phyloP scores from a whole-genome alignment of 768 basidiomycete species.

The Kwoniella botswanensis region DNA sequence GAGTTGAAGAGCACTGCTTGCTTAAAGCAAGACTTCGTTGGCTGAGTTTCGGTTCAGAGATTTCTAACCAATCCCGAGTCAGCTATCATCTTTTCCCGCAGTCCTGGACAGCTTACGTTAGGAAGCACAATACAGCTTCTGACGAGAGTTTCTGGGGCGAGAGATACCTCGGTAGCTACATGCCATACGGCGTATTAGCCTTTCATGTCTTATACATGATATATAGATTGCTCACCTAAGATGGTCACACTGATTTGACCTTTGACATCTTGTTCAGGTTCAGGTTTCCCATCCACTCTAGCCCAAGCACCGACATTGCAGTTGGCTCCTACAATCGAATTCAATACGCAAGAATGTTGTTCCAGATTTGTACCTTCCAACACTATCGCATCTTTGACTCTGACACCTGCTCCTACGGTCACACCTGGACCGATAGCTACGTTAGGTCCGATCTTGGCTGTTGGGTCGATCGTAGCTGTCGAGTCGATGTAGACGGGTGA shows the following conservation, averaged over 20 bases:
- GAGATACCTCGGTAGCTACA: conserved; percentile 60
- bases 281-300: conserved; percentile 59
- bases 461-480: conserved; percentile 58
- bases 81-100: not conserved
- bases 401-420: conserved; percentile 56
- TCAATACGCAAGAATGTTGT: conserved; percentile 59
- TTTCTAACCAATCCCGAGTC: conserved; percentile 52
- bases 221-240: conserved; percentile 52
- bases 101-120: conserved; percentile 40
- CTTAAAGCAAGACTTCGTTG: conserved; percentile 60
- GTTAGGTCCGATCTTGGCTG: conserved; percentile 61
- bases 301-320: conserved; percentile 62
- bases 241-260: conserved; percentile 60
- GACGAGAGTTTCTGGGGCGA: conserved; percentile 60
- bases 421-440: conserved; percentile 58
- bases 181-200: not conserved
- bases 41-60: conserved; percentile 55
- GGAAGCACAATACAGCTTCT: conserved; percentile 61
- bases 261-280: conserved; percentile 51
- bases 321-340: conserved; percentile 59
- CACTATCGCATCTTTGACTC: conserved; percentile 60
- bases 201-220: not conserved
- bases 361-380: conserved; percentile 59
- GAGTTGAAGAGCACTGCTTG: not conserved
- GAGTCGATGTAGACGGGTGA: conserved; percentile 61